Conservation (phyloP, 2,329 filamentous ascomycete genomes). For the Ilyonectria destructans region DNA sequence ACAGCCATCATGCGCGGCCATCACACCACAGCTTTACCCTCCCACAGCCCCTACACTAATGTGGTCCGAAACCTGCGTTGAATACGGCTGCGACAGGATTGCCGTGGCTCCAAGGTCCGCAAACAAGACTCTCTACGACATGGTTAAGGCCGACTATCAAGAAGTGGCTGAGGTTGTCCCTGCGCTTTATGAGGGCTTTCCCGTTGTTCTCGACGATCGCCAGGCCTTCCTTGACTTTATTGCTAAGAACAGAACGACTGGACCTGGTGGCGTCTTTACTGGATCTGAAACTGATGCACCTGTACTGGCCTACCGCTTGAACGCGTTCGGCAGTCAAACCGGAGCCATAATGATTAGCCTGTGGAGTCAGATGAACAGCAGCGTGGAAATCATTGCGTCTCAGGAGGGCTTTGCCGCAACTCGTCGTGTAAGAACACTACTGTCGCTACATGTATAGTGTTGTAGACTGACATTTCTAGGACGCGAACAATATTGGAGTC, state of each 20-base stretch:
- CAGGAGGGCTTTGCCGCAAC: constrained; percentile 75
- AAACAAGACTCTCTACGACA: constrained; percentile 50
- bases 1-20: constrained; percentile 62
- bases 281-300: constrained; percentile 31
- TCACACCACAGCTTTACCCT: constrained; percentile 24
- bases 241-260: constrained; percentile 5
- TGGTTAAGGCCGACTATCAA: constrained; percentile 30
- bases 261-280: constrained; percentile 31
- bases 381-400: constrained; percentile 63
- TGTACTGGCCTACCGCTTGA: constrained; percentile 32
- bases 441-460: background rate
- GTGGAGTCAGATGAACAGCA: constrained; percentile 42
- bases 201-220: constrained; percentile 28
- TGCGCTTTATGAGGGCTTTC: constrained; percentile 18
- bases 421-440: constrained; percentile 55
- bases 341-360: constrained; percentile 36
- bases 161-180: constrained; percentile 26
- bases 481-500: constrained; percentile 70
- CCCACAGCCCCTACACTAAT: constrained; percentile 36
- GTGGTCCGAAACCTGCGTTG: constrained; percentile 59
- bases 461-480: constrained; percentile 1
- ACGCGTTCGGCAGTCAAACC: constrained; percentile 15
- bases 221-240: constrained; percentile 29
- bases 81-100: constrained; percentile 42
- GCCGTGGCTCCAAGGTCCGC: constrained; percentile 44